phyloP scores from a whole-genome alignment of 2,329 filamentous ascomycete species.

The Calonectria ilicicola region DNA sequence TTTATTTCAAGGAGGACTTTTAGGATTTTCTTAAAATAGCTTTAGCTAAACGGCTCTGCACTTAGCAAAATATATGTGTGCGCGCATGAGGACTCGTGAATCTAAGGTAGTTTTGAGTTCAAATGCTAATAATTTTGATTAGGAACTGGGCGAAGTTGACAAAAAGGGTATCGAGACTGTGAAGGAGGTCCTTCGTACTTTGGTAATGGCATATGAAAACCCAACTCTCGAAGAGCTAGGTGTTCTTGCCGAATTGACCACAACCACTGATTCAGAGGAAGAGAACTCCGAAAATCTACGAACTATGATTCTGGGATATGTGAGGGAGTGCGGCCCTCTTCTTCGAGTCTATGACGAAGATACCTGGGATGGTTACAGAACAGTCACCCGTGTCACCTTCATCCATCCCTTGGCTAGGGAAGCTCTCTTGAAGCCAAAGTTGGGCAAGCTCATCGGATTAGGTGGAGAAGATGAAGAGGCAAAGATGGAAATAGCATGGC shows the following conservation, averaged over 20 bases:
- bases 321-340: slow-evolving; percentile 21
- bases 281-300: slow-evolving; percentile 7
- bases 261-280: not conserved
- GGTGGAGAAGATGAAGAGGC: slow-evolving; percentile 17
- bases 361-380: slow-evolving; percentile 16
- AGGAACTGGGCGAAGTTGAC: slow-evolving; percentile 20
- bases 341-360: slow-evolving; percentile 19
- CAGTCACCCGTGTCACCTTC: slow-evolving; percentile 15
- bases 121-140: not conserved
- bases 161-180: slow-evolving; percentile 14
- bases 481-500: slow-evolving; percentile 25
- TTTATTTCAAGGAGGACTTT: too few relatives aligned
- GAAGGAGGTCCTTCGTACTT: slow-evolving; percentile 28
- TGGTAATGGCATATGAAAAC: slow-evolving; percentile 22
- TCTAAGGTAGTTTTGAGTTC: too few relatives aligned
- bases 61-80: too few relatives aligned
- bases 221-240: slow-evolving; percentile 22
- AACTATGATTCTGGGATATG: slow-evolving; percentile 17
- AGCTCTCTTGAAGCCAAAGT: slow-evolving; percentile 11
- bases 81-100: too few relatives aligned
- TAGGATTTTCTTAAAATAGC: too few relatives aligned
- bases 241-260: slow-evolving; percentile 19
- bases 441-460: slow-evolving; percentile 17
- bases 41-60: too few relatives aligned
- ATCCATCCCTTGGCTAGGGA: slow-evolving; percentile 23